These are phyloP conservation scores for Phytophthora colocasiae DNA, from an alignment of 352 stramenopile genomes.

Conservation along the genomic window DNA sequence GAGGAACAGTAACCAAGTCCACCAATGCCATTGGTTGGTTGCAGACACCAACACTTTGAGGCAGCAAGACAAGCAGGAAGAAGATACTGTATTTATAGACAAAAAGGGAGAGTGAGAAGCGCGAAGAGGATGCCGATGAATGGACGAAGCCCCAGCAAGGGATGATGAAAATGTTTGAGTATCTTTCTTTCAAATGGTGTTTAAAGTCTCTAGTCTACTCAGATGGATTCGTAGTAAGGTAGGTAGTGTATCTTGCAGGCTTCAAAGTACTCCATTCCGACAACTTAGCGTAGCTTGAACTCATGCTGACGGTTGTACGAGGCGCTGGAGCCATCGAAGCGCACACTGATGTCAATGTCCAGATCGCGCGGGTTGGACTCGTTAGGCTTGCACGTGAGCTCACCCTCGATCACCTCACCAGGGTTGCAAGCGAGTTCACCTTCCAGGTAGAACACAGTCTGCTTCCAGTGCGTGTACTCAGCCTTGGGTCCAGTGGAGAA, in stretches of 20 bases:
- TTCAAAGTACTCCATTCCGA: neutral
- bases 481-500: slow-evolving; percentile 96
- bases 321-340: slow-evolving; percentile 74
- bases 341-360: slow-evolving; percentile 91
- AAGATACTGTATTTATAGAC: slow-evolving; percentile 78
- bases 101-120: slow-evolving; percentile 28
- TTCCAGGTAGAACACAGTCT: slow-evolving; percentile 97
- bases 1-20: slow-evolving; percentile 36
- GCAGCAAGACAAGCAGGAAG: slow-evolving; percentile 21
- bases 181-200: slow-evolving; percentile 43
- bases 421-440: slow-evolving; percentile 83
- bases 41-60: slow-evolving; percentile 5
- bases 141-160: neutral
- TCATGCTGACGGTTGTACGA: slow-evolving; percentile 74
- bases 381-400: slow-evolving; percentile 91
- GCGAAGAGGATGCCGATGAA: slow-evolving; percentile 14
- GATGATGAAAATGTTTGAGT: slow-evolving; percentile 38
- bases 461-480: slow-evolving; percentile 99
- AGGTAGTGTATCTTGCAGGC: slow-evolving; percentile 23
- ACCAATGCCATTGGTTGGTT: slow-evolving; percentile 14
- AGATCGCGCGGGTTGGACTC: slow-evolving; percentile 93
- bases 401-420: slow-evolving; percentile 92
- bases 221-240: slow-evolving; percentile 22
- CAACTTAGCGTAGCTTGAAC: slow-evolving; percentile 84
- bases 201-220: slow-evolving; percentile 42